Evolutionary conservation across 495 filamentous ascomycete species (phyloP), one percentile per base, ranked within the genome.

Genomic region (Hypoxylon crocopeplum): DNA sequence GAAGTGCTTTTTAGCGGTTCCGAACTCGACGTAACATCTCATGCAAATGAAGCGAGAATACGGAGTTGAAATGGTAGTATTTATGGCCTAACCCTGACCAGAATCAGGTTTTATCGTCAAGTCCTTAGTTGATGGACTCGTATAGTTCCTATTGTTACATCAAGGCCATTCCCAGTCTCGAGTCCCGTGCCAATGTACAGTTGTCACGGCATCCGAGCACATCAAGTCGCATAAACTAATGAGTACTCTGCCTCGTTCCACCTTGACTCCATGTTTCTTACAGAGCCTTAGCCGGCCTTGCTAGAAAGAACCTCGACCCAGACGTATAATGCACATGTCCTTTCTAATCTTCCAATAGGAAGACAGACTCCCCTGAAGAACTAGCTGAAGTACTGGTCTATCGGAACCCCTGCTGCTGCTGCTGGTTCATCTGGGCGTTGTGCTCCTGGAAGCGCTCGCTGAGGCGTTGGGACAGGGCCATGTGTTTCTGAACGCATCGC

Each of bases 371-470:
- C 4, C 21, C 11, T n/a, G n/a, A n/a, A n/a, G n/a, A n/a, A n/a
- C n/a, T 21, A 10, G 7, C 22, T 3, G 8, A 24, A 15, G 7
- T 7, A 19, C 8, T 21, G 24, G 7, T 46, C 25, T 70, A 63
- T 58, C 61, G 68, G 51, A 66, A 47, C 1, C 19, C 20, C 1
- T 41, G 34, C 25, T 87, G 87, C 55, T 80, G 77, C 77, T 90
- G 86, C 49, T 69, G 66, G 77, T 87, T 87, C 89, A 95, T 92
- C 59, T 86, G 85, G 30, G 88, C 88, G 64, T 96, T 96, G 73
- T 94, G 87, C 76, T 99, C 94, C 75, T 91, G 89, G 81, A 97
- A 99, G 33, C 94, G 83, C 74, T 94, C 88, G 59, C 91, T 88
- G 48, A 98, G 77, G 22, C 94, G 85, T 66, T 92, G 88, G 29